phyloP scores from a whole-genome alignment of 129 eudicot species.

The Dittrichia graveolens region DNA sequence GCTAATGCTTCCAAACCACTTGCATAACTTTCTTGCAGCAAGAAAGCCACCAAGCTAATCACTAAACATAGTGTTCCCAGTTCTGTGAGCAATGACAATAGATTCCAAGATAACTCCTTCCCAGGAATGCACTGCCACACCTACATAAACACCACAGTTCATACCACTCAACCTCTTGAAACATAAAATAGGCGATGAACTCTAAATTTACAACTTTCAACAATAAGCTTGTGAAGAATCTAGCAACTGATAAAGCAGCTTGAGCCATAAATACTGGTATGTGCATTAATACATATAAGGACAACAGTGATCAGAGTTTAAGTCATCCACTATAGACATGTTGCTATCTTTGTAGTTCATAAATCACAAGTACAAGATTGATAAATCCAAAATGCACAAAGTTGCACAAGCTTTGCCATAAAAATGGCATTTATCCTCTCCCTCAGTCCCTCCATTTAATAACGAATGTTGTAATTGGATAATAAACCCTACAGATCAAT shows the following conservation, averaged over 20 bases:
- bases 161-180: constrained; percentile 7
- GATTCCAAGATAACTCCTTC: constrained; percentile 64
- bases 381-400: background rate
- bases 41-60: constrained; percentile 72
- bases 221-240: background rate
- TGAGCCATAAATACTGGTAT: background rate
- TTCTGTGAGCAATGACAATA: constrained; percentile 61
- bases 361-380: background rate
- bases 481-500: background rate
- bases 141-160: constrained; percentile 36
- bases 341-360: background rate
- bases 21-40: constrained; percentile 69
- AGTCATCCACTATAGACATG: no score
- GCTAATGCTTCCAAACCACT: constrained; percentile 75
- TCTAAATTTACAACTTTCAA: background rate
- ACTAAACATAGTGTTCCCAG: constrained; percentile 66
- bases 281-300: background rate
- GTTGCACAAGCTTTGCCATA: background rate
- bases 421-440: background rate
- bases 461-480: background rate
- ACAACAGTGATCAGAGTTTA: background rate
- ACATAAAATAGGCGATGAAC: background rate
- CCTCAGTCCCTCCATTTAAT: background rate
- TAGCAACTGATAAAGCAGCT: background rate
- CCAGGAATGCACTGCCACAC: constrained; percentile 73